Conservation (phyloP, 352 stramenopile species). For the Phytophthora fragariaefolia region DNA sequence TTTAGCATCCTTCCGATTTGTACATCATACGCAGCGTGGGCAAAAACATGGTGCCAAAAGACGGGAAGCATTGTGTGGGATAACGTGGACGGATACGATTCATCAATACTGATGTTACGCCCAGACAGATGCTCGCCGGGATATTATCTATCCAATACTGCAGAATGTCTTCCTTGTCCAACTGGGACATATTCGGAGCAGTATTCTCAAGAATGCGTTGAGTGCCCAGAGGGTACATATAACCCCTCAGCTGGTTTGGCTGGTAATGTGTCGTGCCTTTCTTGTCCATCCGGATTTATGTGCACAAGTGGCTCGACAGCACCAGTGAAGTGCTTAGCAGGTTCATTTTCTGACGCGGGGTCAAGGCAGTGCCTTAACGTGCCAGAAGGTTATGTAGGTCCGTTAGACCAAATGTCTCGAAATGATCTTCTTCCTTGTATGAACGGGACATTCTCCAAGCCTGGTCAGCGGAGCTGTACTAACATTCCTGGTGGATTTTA, state of each 20-base stretch:
- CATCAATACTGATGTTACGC: conserved; percentile 52
- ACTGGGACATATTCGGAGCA: conserved; percentile 47
- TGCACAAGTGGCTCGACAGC: conserved; percentile 33
- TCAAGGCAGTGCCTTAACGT: conserved; percentile 44
- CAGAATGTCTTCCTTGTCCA: conserved; percentile 45
- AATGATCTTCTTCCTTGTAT: conserved; percentile 44
- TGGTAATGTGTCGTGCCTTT: conserved; percentile 37
- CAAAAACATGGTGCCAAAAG: conserved; percentile 54
- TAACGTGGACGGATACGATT: conserved; percentile 57
- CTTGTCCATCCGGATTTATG: conserved; percentile 53
- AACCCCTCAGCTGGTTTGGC: conserved; percentile 38
- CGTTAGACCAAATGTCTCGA: conserved; percentile 38
- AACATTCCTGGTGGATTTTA: conserved; percentile 52
- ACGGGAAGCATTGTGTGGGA: conserved; percentile 60
- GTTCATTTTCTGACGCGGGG: conserved; percentile 44
- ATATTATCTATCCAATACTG: conserved; percentile 18
- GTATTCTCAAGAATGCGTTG: conserved; percentile 37
- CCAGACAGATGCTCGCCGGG: conserved; percentile 48
- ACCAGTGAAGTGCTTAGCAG: conserved; percentile 40
- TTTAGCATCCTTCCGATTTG: conserved; percentile 56
- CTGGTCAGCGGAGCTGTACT: conserved; percentile 52
- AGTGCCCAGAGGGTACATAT: conserved; percentile 57
- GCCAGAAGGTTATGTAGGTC: conserved; percentile 48
- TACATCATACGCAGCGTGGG: conserved; percentile 51
- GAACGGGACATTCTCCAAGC: conserved; percentile 64